A percentile compares a stretch with the other conserved stretches of the same genome.
Evolutionary conservation across 495 filamentous ascomycete species (phyloP).

Genomic region (Aspergillus taichungensis): DNA sequence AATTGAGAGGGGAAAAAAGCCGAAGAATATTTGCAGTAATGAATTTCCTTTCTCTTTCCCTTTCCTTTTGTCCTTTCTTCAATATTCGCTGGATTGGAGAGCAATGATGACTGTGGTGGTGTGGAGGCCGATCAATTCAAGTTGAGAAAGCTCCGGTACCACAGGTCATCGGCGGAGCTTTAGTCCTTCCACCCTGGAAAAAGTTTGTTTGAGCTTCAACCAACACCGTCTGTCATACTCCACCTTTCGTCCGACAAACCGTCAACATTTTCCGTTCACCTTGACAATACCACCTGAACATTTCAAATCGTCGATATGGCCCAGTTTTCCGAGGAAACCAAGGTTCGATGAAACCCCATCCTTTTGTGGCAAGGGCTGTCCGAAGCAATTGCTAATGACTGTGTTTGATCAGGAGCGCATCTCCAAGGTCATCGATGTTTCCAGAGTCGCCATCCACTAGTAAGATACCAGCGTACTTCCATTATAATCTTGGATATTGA

Average conservation of each 20-base stretch:
- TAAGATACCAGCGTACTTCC: conserved; percentile 26
- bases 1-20: neutral
- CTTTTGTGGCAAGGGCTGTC: neutral
- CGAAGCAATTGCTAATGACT: conserved; percentile 3
- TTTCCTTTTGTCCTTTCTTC: no score
- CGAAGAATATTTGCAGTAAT: neutral
- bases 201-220: conserved; percentile 26
- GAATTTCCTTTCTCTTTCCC: no score
- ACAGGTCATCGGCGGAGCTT: conserved; percentile 9
- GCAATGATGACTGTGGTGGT: neutral
- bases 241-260: conserved; percentile 4
- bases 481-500: conserved; percentile 16
- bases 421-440: conserved; percentile 87
- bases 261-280: neutral
- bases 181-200: conserved; percentile 22
- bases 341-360: conserved; percentile 46
- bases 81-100: neutral
- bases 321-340: conserved; percentile 92
- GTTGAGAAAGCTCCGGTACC: neutral
- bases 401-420: conserved; percentile 72
- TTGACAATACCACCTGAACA: neutral
- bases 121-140: neutral
- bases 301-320: conserved; percentile 48
- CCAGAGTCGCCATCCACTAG: conserved; percentile 96
- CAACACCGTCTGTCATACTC: conserved; percentile 6